Conservation (phyloP, 225 moss, liverwort and hornwort genomes). For the Neckera pumila region DNA sequence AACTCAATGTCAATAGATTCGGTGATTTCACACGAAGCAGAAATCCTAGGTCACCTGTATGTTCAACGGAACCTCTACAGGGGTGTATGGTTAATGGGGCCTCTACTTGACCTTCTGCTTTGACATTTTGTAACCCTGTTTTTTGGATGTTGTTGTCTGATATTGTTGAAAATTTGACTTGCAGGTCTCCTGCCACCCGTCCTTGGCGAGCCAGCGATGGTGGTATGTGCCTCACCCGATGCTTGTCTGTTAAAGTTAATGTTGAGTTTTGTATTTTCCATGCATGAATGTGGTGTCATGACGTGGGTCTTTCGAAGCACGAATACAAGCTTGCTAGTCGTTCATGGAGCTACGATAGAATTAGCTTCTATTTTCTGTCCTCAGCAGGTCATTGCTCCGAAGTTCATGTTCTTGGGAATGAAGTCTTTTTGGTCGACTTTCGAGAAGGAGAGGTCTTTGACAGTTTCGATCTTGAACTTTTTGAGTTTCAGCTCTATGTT, state of each 20-base stretch:
- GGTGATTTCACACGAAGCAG: no score
- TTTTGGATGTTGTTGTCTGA: no score
- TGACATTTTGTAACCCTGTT: accelerated
- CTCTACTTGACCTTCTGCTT: background rate
- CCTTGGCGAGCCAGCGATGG: no score
- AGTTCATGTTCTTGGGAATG: background rate
- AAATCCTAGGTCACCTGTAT: no score
- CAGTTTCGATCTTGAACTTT: background rate
- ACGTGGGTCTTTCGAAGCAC: background rate
- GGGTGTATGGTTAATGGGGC: background rate
- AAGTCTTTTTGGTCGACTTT: background rate
- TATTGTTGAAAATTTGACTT: background rate
- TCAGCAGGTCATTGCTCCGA: background rate
- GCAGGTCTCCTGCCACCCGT: background rate
- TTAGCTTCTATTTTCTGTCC: background rate
- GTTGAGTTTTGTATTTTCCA: background rate
- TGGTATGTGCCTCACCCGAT: background rate
- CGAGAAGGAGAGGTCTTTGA: background rate
- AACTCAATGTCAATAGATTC: no score
- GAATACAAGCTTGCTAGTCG: background rate
- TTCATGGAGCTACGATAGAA: background rate
- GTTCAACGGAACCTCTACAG: no score
- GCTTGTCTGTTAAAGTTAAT: background rate
- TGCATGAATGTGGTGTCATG: background rate
- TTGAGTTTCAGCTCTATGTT: background rate